phyloP scores from a whole-genome alignment of 2,329 filamentous ascomycete genomes.

The Uncinocarpus reesii region DNA sequence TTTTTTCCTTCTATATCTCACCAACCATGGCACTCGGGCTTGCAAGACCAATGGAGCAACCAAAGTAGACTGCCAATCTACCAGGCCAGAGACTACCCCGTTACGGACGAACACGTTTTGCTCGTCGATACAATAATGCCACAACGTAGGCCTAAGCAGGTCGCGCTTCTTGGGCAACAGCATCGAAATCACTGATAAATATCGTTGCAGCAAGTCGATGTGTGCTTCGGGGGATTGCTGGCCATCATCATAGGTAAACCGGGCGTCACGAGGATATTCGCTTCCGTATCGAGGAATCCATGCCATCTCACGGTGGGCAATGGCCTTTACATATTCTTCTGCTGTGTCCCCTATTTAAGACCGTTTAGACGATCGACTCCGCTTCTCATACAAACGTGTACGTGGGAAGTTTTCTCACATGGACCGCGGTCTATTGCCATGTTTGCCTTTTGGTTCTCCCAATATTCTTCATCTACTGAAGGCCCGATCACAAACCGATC shows the following conservation, averaged over 20 bases:
- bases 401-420: slow-evolving; percentile 24
- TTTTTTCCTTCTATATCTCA: slow-evolving; percentile 23
- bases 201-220: slow-evolving; percentile 28
- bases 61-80: slow-evolving; percentile 36
- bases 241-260: slow-evolving; percentile 19
- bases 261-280: slow-evolving; percentile 19
- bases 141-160: slow-evolving; percentile 26
- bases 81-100: slow-evolving; percentile 29
- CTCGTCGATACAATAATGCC: slow-evolving; percentile 33
- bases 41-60: slow-evolving; percentile 22
- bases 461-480: slow-evolving; percentile 19
- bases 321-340: slow-evolving; percentile 25
- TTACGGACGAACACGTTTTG: slow-evolving; percentile 34
- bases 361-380: not conserved
- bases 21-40: slow-evolving; percentile 18
- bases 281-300: slow-evolving; percentile 27
- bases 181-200: slow-evolving; percentile 24
- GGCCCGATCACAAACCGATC: slow-evolving; percentile 13
- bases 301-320: slow-evolving; percentile 27
- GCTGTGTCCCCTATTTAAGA: slow-evolving; percentile 25
- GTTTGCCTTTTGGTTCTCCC: slow-evolving; percentile 26
- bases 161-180: slow-evolving; percentile 23
- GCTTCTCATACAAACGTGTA: not conserved
- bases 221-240: slow-evolving; percentile 26
- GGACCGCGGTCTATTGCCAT: slow-evolving; percentile 34